A percentile compares a stretch with the other conserved stretches of the same genome.
These are phyloP conservation scores for Dactylorhiza incarnata DNA, from an alignment of 106 monocot genomes.

Conservation along the genomic window DNA sequence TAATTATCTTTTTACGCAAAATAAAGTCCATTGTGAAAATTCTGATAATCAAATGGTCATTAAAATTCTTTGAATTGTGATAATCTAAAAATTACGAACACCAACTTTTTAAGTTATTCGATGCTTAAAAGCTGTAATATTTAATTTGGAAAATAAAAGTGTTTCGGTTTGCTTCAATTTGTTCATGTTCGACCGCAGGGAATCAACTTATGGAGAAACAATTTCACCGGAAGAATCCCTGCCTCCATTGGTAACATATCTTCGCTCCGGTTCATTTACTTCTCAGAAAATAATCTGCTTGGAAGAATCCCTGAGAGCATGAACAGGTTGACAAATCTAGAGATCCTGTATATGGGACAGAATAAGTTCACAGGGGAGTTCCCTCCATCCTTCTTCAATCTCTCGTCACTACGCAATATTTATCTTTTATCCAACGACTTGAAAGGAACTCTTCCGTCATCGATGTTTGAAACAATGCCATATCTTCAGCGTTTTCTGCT, in stretches of 20 bases:
- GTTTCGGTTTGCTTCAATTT: not conserved
- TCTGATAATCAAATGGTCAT: too few species aligned
- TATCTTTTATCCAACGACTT: slow-evolving; percentile 3
- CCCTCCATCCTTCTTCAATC: slow-evolving; percentile 13
- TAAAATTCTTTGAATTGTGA: too few species aligned
- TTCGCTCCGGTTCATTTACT: not conserved
- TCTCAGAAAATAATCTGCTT: slow-evolving; percentile 10
- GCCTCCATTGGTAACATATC: slow-evolving; percentile 4
- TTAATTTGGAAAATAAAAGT: too few species aligned
- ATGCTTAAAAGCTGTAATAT: too few species aligned
- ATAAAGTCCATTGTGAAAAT: too few species aligned
- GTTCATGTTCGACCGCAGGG: not conserved
- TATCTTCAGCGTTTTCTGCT: not conserved
- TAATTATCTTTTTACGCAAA: too few species aligned
- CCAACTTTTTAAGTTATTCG: too few species aligned
- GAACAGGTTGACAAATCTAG: not conserved
- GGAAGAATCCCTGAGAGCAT: slow-evolving; percentile 10
- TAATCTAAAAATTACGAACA: too few species aligned
- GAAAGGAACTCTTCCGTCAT: not conserved
- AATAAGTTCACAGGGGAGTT: slow-evolving; percentile 14
- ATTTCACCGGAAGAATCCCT: slow-evolving; percentile 7
- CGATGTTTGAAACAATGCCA: slow-evolving; percentile 1
- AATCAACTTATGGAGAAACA: slow-evolving; percentile 5
- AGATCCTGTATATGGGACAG: not conserved
- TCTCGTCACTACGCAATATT: slow-evolving; percentile 4